These are phyloP conservation scores for Ilex asprella DNA, from an alignment of 257 asterid genomes.

Conservation along the genomic window DNA sequence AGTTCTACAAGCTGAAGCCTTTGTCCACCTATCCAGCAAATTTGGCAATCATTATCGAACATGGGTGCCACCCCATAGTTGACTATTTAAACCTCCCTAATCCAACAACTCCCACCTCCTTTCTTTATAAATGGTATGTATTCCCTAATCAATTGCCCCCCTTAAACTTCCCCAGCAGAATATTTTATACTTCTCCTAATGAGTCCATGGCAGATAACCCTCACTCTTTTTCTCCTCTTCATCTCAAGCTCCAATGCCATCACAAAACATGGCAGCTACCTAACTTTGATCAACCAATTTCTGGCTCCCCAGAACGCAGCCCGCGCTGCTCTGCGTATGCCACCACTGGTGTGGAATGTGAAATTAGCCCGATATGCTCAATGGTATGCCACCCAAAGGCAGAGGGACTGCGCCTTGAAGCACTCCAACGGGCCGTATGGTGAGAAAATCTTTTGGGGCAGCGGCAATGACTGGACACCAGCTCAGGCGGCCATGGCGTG, in stretches of 20 bases:
- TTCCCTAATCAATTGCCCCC: background rate
- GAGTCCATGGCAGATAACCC: constrained; percentile 15
- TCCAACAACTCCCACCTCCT: constrained; percentile 25
- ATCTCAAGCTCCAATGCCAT: background rate
- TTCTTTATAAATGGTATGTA: too few relatives aligned
- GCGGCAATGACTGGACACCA: constrained; percentile 58
- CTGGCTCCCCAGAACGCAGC: constrained; percentile 38
- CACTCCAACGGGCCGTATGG: constrained; percentile 50
- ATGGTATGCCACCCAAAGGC: constrained; percentile 36
- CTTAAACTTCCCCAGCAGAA: background rate
- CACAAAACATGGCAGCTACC: background rate
- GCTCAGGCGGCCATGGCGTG: constrained; percentile 57
- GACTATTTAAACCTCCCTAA: constrained; percentile 26
- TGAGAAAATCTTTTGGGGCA: constrained; percentile 72
- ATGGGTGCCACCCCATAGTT: constrained; percentile 43
- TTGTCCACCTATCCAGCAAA: constrained; percentile 1
- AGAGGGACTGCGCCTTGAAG: constrained; percentile 29
- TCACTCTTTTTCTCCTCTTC: constrained; percentile 9
- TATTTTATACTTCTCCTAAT: background rate
- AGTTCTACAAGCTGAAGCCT: too few relatives aligned
- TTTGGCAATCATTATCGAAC: constrained; percentile 38
- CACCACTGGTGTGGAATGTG: constrained; percentile 31
- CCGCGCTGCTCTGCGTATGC: constrained; percentile 20
- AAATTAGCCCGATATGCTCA: constrained; percentile 25
- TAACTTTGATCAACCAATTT: constrained; percentile 18